Base-by-base conservation (phyloP, 1,284 basidiomycete genomes). In the Puccinia polysora region DNA sequence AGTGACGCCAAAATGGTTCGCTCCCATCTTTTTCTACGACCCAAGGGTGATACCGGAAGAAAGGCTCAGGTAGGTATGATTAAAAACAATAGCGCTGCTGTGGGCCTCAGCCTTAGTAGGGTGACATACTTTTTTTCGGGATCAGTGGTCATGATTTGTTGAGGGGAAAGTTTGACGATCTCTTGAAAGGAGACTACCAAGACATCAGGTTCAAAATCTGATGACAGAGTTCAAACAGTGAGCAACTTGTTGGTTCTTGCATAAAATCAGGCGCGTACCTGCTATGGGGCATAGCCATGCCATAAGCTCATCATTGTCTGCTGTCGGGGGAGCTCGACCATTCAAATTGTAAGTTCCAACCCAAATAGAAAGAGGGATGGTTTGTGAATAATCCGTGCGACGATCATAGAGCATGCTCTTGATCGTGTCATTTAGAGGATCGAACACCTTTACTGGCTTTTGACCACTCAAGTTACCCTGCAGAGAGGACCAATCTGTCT, bases 341-440 rank as follows among this genome's bases (percentile, higher is more conserved):
- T 96, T 96, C 74, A 98, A 81, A 80, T 99, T 98, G 90, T 91
- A 98, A 0, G 95, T 97, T 4, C 96, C 95, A 20, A 85, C 83
- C 78, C 91, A 94, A 47, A 97, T 84, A 0, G 84, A 85, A 71
- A 89, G 86, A n/a, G 84, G 81, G 63, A 85, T 86, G 6, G 85
- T 86, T 0, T 86, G 85, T 0, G 94, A 95, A 80, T 95, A 99
- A 80, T 98, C 95, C 4, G 84, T 80, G 67, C 77, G 86, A 86
- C 90, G 83, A 78, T 86, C 84, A 75, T 86, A 82, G 68, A 96
- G 80, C 6, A 86, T 86, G 14, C 83, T 83, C 34, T 88, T 85
- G 23, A 96, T 87, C 25, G 89, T 86, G 77, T 97, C 92, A 77
- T 94, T 90, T 34, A 97, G 86, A 0, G 95, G 94, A 78, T 99